Base-by-base conservation (phyloP, 2,329 filamentous ascomycete species). In the Aspergillus pseudoterreus region DNA sequence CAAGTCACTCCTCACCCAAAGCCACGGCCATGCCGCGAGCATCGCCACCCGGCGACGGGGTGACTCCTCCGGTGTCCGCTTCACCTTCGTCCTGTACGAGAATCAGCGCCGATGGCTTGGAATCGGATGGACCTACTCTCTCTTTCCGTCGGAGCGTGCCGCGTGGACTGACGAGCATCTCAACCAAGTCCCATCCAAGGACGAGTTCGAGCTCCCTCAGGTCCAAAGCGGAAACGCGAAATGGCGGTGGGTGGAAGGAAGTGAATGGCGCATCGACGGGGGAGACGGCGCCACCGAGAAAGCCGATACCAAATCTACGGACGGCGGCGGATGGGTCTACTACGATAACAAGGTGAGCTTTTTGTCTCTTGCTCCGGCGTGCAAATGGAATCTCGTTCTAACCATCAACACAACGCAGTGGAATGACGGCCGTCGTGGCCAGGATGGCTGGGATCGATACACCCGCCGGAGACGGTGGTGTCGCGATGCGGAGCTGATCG, bases 121-220 rank as follows among this genome's bases (percentile, higher is more conserved):
- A 1, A 81, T 99, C 11, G 94, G 94, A 0, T 99, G 94, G 92
- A 97, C 94, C 0, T 87, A 87, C 2, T 95, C 86, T 36, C 77
- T 99, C 55, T 90, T 99, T 58, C 85, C 91, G 0, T 95, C 96
- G 63, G 94, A 99, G 68, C 82, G 94, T 39, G 82, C 87, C 1
- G 81, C 92, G 0, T 99, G 94, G 92, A 96, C 94, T 0, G 94
- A 99, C 69, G 94, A 99, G 71, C 91, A 96, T 67, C 82, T 95
- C 50, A 96, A 96, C 55, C 67, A 85, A 0, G 87, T 90, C 3
- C 85, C 90, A 0, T 73, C 85, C 1, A 91, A 87, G 58, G 88
- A 94, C 41, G 81, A 81, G 9, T 90, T 89, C 58, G 78, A 83
- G 51, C 72, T 89, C 2, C 86, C 86, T 1, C 82, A 86, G 53